Evolutionary conservation across 2,329 filamentous ascomycete genomes (phyloP).

Genomic region (Fusarium chaquense): DNA sequence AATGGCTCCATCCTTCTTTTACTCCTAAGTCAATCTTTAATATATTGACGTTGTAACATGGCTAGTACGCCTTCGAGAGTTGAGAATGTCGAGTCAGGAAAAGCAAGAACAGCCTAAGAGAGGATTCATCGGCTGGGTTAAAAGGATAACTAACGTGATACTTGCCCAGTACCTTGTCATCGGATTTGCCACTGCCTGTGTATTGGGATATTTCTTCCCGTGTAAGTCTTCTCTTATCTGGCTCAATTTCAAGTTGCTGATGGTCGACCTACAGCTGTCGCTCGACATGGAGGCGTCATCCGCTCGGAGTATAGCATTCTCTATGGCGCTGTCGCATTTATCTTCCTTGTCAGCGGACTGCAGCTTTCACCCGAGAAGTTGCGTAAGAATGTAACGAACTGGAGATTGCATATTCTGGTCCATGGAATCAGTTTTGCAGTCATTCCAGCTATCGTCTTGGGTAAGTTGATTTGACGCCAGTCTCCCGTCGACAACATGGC

Average conservation of each 20-base stretch:
- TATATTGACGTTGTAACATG: conserved; percentile 7
- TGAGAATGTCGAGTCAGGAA: conserved; percentile 36
- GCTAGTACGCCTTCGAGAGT: neutral
- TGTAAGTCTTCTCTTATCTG: conserved; percentile 49
- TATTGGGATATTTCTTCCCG: conserved; percentile 60
- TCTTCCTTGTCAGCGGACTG: conserved; percentile 78
- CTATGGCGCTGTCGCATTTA: conserved; percentile 76
- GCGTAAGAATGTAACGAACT: conserved; percentile 71
- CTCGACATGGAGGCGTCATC: conserved; percentile 61
- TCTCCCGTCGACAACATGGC: neutral
- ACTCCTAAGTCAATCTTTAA: neutral
- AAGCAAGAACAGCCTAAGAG: conserved; percentile 14
- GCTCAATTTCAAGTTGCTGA: conserved; percentile 9
- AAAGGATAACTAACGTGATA: conserved; percentile 52
- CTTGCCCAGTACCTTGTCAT: conserved; percentile 74
- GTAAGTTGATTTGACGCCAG: conserved; percentile 47
- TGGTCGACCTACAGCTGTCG: conserved; percentile 55
- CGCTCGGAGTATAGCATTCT: conserved; percentile 71
- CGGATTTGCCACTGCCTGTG: conserved; percentile 66
- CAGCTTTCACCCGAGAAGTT: conserved; percentile 74
- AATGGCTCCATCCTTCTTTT: conserved; percentile 23
- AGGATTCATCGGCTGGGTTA: conserved; percentile 25
- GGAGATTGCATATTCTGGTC: conserved; percentile 75
- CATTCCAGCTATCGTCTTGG: conserved; percentile 72
- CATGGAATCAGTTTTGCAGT: conserved; percentile 76